phyloP scores from a whole-genome alignment of 768 basidiomycete genomes.

The Trametes gibbosa region DNA sequence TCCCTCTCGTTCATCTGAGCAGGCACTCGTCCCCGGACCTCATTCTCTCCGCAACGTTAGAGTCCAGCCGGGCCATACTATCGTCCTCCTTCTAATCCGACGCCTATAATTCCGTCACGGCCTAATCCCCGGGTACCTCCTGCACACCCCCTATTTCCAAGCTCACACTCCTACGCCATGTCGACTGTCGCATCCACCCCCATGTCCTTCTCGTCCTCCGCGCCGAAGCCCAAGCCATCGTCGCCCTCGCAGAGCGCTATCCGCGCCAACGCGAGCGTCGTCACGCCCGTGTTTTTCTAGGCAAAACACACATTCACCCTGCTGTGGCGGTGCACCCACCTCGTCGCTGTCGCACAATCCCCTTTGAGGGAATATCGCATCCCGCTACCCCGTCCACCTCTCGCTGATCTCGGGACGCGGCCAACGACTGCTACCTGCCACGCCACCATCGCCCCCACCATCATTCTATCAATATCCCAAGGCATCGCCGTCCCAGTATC shows the following conservation, averaged over 20 bases:
- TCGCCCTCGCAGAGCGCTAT: conserved; percentile 23
- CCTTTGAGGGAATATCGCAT: not conserved
- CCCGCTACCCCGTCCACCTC: not conserved
- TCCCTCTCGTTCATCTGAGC: conserved; percentile 6
- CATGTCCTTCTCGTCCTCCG: conserved; percentile 16
- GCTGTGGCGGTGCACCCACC: not conserved
- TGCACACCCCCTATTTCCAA: not conserved
- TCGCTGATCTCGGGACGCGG: too few relatives aligned
- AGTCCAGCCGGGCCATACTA: not conserved
- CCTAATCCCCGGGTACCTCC: not conserved
- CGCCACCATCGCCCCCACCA: too few relatives aligned
- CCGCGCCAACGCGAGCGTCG: conserved; percentile 21
- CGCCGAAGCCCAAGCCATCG: conserved; percentile 15
- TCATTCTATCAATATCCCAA: too few relatives aligned
- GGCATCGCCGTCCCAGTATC: too few relatives aligned
- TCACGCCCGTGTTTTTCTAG: conserved; percentile 28
- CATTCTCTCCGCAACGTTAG: not conserved
- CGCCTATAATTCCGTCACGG: not conserved
- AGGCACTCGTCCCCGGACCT: not conserved
- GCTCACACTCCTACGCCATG: conserved; percentile 2
- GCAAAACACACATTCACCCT: not conserved
- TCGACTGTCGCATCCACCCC: conserved; percentile 11
- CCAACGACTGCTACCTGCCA: too few relatives aligned
- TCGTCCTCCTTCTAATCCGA: not conserved
- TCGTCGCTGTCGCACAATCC: not conserved